These are phyloP conservation scores for Globisporangium canariense DNA, from an alignment of 352 stramenopile genomes.

Conservation along the genomic window DNA sequence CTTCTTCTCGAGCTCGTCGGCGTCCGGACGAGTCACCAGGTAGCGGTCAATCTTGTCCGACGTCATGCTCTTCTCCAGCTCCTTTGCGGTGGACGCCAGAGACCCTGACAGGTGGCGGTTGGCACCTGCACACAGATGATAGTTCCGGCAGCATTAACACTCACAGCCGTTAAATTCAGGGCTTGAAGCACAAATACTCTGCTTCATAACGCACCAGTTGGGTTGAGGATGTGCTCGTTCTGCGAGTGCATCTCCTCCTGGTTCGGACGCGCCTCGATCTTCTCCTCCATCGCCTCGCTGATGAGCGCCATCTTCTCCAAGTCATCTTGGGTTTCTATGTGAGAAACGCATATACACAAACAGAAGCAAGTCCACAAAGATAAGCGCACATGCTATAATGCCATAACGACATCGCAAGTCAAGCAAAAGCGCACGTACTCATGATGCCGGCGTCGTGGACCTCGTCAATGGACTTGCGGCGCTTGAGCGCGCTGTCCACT, in stretches of 20 bases:
- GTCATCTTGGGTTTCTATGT: constrained; percentile 34
- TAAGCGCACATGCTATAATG: too few species aligned
- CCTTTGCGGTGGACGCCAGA: constrained; percentile 41
- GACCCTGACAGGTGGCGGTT: constrained; percentile 34
- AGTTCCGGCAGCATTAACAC: background rate
- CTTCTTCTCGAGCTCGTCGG: constrained; percentile 48
- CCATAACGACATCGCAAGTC: background rate
- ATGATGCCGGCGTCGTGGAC: constrained; percentile 44
- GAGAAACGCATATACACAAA: background rate
- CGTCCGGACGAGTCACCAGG: constrained; percentile 52
- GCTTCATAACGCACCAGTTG: constrained; percentile 17
- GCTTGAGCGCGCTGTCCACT: constrained; percentile 33
- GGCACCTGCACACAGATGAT: constrained; percentile 16
- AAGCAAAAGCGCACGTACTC: constrained; percentile 21
- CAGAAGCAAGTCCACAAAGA: background rate
- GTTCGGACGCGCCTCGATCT: constrained; percentile 40
- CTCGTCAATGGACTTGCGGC: constrained; percentile 45
- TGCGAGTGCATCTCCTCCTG: constrained; percentile 48
- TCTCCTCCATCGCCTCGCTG: constrained; percentile 37
- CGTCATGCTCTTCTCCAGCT: constrained; percentile 48
- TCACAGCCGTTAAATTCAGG: too few species aligned
- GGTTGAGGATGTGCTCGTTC: constrained; percentile 54
- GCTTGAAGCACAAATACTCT: too few species aligned
- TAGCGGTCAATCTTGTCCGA: constrained; percentile 71
- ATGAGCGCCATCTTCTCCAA: constrained; percentile 36